These are phyloP conservation scores for Penicillium janthinellum DNA, from an alignment of 2,329 filamentous ascomycete genomes.

Conservation along the genomic window DNA sequence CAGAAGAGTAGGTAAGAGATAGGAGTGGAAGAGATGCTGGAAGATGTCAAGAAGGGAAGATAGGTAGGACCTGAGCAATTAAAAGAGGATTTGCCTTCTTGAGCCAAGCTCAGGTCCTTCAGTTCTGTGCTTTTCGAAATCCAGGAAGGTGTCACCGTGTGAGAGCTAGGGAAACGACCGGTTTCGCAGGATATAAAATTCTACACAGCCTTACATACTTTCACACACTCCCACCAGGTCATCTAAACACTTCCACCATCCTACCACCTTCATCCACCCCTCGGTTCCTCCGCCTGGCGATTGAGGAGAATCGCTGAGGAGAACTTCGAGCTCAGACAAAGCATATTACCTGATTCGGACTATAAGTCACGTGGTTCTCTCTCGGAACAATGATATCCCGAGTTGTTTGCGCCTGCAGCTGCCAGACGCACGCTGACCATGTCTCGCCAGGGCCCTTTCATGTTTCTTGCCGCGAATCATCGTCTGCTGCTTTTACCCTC, in stretches of 20 bases:
- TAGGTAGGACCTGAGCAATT: neutral
- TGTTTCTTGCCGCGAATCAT: neutral
- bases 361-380: neutral
- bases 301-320: no score
- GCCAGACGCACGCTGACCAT: neutral
- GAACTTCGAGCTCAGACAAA: slow-evolving; percentile 36
- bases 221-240: neutral
- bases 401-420: slow-evolving; percentile 16
- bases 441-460: neutral
- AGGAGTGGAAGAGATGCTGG: neutral
- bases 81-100: neutral
- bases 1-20: neutral
- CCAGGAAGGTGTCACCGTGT: no score
- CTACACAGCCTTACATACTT: neutral
- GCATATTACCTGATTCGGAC: slow-evolving; percentile 15
- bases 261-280: no score
- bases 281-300: no score
- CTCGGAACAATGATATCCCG: slow-evolving; percentile 18
- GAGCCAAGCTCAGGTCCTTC: neutral
- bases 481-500: neutral
- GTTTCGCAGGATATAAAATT: neutral
- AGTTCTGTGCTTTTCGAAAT: neutral
- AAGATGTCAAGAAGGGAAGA: neutral
- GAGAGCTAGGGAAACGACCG: neutral
- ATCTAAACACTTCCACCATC: no score